Conservation (phyloP, 306 rosid genomes). For the Lagenaria siceraria region DNA sequence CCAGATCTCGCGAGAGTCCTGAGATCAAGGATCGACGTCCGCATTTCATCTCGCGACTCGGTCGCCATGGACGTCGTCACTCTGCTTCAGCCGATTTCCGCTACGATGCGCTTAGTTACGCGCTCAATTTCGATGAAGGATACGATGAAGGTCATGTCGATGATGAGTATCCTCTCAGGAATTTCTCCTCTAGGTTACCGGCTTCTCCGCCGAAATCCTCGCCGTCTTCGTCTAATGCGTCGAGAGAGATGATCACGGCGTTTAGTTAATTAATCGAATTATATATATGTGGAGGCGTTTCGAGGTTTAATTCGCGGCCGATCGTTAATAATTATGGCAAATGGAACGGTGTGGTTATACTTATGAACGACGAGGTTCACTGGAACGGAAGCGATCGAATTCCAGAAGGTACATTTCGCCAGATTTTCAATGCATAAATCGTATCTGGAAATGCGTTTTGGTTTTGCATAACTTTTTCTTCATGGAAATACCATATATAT, state of each 20-base stretch:
- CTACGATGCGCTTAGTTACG: slow-evolving; percentile 59
- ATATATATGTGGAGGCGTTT: neutral
- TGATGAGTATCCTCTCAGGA: slow-evolving; percentile 19
- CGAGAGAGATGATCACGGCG: slow-evolving; percentile 8
- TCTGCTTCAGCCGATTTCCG: slow-evolving; percentile 43
- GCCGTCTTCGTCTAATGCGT: neutral
- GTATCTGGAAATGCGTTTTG: neutral
- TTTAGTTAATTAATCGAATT: neutral
- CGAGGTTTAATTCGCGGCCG: neutral
- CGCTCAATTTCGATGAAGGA: slow-evolving; percentile 53
- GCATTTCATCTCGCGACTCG: slow-evolving; percentile 32
- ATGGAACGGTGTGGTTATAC: neutral
- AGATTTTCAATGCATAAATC: neutral
- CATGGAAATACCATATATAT: neutral
- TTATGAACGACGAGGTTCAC: neutral
- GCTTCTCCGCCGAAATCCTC: neutral
- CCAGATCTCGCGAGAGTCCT: slow-evolving; percentile 25
- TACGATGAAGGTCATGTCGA: slow-evolving; percentile 12
- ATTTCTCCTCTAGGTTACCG: slow-evolving; percentile 51
- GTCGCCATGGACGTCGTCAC: slow-evolving; percentile 41
- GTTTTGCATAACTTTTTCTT: neutral
- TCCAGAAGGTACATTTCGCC: neutral
- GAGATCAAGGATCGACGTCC: slow-evolving; percentile 34
- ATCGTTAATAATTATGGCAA: neutral
- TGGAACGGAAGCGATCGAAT: neutral